Percentiles rank a stretch among this genome's conserved stretches.
Evolutionary conservation across 2,329 filamentous ascomycete genomes (phyloP).

Genomic region (Aspergillus uvarum): DNA sequence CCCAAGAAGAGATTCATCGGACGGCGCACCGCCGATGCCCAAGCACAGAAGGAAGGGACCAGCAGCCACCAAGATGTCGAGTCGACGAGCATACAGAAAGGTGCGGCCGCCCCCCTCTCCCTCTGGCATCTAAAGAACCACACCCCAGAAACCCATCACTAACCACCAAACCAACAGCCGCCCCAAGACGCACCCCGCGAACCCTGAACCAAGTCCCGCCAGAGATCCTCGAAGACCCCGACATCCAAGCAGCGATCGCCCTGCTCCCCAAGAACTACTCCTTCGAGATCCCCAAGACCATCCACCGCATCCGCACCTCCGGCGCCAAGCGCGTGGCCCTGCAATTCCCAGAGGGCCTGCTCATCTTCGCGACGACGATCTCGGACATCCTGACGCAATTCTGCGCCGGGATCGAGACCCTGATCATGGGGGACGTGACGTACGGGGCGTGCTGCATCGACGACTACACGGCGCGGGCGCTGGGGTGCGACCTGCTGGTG

Average conservation of each 20-base stretch:
- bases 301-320: slow-evolving; percentile 82
- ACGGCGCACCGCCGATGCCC: slow-evolving; percentile 63
- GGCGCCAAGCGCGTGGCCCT: slow-evolving; percentile 80
- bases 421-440: slow-evolving; percentile 99
- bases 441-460: slow-evolving; percentile 99
- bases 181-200: slow-evolving; percentile 70
- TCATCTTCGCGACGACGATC: slow-evolving; percentile 95
- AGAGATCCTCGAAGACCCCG: slow-evolving; percentile 79
- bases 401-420: slow-evolving; percentile 83
- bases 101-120: slow-evolving; percentile 16
- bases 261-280: slow-evolving; percentile 94
- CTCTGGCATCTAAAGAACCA: neutral
- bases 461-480: slow-evolving; percentile 90
- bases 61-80: slow-evolving; percentile 60
- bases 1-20: slow-evolving; percentile 94
- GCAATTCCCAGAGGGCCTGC: slow-evolving; percentile 94
- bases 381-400: slow-evolving; percentile 95
- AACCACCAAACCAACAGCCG: slow-evolving; percentile 51
- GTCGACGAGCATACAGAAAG: slow-evolving; percentile 53
- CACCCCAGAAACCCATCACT: slow-evolving; percentile 5
- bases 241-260: slow-evolving; percentile 81
- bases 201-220: slow-evolving; percentile 88
- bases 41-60: slow-evolving; percentile 56
- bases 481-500: slow-evolving; percentile 90
- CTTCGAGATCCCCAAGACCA: slow-evolving; percentile 97